phyloP scores from a whole-genome alignment of 2,329 filamentous ascomycete genomes.

The Chalaropsis ovoidea region DNA sequence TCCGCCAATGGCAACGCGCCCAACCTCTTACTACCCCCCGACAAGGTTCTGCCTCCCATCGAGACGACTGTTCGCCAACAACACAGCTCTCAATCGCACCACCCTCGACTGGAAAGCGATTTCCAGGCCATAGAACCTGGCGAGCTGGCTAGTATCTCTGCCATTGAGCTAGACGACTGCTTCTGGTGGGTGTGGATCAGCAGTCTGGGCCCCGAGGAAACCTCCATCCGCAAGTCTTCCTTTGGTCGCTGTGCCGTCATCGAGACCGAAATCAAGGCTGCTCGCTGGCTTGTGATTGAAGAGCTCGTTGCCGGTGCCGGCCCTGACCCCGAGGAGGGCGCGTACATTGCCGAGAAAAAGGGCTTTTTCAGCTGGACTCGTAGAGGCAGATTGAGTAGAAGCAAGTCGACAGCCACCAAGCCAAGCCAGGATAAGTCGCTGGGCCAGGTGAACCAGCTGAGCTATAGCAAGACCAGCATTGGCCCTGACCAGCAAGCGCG shows the following conservation, averaged over 20 bases:
- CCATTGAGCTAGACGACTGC: constrained; percentile 78
- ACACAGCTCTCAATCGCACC: constrained; percentile 78
- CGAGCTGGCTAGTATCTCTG: constrained; percentile 84
- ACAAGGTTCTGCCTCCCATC: constrained; percentile 83
- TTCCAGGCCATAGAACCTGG: constrained; percentile 63
- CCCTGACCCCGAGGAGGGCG: constrained; percentile 69
- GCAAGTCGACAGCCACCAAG: constrained; percentile 62
- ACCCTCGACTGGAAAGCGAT: constrained; percentile 58
- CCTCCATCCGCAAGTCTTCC: constrained; percentile 71
- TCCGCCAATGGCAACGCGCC: constrained; percentile 44
- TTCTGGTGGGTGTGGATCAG: constrained; percentile 99
- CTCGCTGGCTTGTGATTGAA: constrained; percentile 88
- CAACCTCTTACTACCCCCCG: constrained; percentile 73
- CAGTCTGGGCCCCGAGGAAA: constrained; percentile 85
- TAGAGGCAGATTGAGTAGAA: constrained; percentile 51
- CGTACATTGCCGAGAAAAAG: constrained; percentile 93
- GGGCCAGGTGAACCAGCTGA: constrained; percentile 35
- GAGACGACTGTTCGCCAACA: constrained; percentile 61
- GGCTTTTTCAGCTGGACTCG: constrained; percentile 80
- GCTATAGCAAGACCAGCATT: constrained; percentile 68
- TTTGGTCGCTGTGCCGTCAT: constrained; percentile 90
- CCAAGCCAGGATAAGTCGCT: constrained; percentile 38
- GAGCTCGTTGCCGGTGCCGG: constrained; percentile 92
- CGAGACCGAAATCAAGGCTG: constrained; percentile 71
- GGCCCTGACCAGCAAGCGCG: constrained; percentile 84